Conservation (phyloP, 176 grass and related monocot genomes). For the Raddia distichophylla region DNA sequence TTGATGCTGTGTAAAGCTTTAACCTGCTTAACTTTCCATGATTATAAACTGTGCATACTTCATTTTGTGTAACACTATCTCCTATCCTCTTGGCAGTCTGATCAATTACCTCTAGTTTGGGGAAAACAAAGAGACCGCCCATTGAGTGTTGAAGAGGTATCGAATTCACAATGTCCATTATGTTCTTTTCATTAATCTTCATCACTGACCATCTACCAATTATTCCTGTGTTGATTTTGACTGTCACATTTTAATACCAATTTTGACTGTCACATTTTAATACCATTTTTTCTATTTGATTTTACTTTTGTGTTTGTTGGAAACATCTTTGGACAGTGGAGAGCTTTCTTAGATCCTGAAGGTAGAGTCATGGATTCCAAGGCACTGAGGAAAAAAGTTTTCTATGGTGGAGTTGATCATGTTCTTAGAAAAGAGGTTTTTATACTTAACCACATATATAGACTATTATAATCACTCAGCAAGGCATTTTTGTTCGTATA, state of each 20-base stretch:
- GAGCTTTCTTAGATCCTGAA: constrained; percentile 86
- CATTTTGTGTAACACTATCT: constrained; percentile 40
- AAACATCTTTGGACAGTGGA: constrained; percentile 68
- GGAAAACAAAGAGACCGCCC: constrained; percentile 81
- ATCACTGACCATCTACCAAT: constrained; percentile 1
- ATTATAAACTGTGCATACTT: constrained; percentile 35
- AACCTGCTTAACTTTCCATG: constrained; percentile 9
- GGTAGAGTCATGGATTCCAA: constrained; percentile 92
- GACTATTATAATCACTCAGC: constrained; percentile 13
- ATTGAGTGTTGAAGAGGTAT: constrained; percentile 87
- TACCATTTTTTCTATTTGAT: constrained; percentile 29
- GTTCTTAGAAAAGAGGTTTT: constrained; percentile 91
- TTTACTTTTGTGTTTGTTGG: constrained; percentile 11
- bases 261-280: constrained; percentile 1
- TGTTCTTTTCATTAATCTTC: constrained; percentile 24
- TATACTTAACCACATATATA: constrained; percentile 13
- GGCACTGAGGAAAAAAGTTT: constrained; percentile 81
- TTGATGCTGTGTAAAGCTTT: constrained; percentile 17
- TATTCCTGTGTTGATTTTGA: constrained; percentile 24
- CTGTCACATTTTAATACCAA: constrained; percentile 1
- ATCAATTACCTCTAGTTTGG: constrained; percentile 81
- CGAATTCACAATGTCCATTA: neutral
- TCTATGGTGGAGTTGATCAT: constrained; percentile 91
- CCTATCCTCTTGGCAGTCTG: constrained; percentile 65
- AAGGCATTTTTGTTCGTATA: constrained; percentile 33